A percentile compares a stretch with the other conserved stretches of the same genome.
These are phyloP conservation scores for maize (Zea mays) DNA, from an alignment of 176 grass and related monocot genomes.

Conservation along the genomic window Zm-B73-REFERENCE-NAM-5.0 NC_050100.1:29183501-29184000, in stretches of 20 bases:
- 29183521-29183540: constrained; percentile 29
- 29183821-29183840: constrained; percentile 27
- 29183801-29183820: constrained; percentile 10
- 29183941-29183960: constrained; percentile 37
- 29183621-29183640: neutral
- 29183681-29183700: neutral
- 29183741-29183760: constrained; percentile 23
- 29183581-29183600: neutral
- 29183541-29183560: constrained; percentile 41
- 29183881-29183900: constrained; percentile 46
- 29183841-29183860: constrained; percentile 4
- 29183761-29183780: constrained; percentile 27
- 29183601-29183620: too few species aligned
- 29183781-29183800: constrained; percentile 38
- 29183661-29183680: neutral
- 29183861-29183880: constrained; percentile 52
- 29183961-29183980: constrained; percentile 9
- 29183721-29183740: too few species aligned
- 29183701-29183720: too few species aligned
- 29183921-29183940: constrained; percentile 39
- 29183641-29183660: neutral
- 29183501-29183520: constrained; percentile 27
- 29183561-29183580: constrained; percentile 8
- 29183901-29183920: constrained; percentile 53
- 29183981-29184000: constrained; percentile 24